Conservation (phyloP, 768 basidiomycete species). For the Tylopilus sp. region DNA sequence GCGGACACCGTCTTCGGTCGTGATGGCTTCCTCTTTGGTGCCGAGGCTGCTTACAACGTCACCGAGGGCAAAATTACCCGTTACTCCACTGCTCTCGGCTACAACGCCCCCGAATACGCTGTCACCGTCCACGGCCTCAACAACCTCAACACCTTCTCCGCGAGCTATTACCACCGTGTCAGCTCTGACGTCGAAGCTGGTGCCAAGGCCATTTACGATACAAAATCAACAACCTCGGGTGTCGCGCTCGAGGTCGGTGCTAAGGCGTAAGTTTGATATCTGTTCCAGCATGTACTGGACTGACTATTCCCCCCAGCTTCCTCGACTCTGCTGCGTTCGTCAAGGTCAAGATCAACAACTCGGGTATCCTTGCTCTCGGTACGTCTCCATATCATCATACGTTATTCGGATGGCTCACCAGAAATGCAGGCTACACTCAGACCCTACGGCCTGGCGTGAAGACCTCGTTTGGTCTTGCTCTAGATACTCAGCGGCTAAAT, state of each 20-base stretch:
- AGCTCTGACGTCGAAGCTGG: slow-evolving; percentile 89
- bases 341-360: slow-evolving; percentile 99
- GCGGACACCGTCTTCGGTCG: slow-evolving; percentile 94
- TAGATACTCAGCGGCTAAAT: slow-evolving; percentile 92
- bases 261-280: slow-evolving; percentile 67
- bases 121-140: slow-evolving; percentile 92
- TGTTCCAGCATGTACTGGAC: background rate
- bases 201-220: slow-evolving; percentile 95
- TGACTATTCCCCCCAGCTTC: slow-evolving; percentile 42
- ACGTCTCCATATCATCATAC: slow-evolving; percentile 11
- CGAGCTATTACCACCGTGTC: slow-evolving; percentile 98
- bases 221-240: slow-evolving; percentile 82
- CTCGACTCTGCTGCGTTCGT: slow-evolving; percentile 88
- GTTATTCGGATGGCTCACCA: slow-evolving; percentile 9
- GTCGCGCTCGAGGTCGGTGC: slow-evolving; percentile 93
- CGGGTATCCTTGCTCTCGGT: slow-evolving; percentile 86
- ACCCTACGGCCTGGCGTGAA: slow-evolving; percentile 90
- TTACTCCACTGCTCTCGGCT: slow-evolving; percentile 90
- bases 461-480: slow-evolving; percentile 88
- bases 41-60: slow-evolving; percentile 95
- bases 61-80: slow-evolving; percentile 88
- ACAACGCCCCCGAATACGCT: slow-evolving; percentile 94
- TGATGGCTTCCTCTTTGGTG: slow-evolving; percentile 96
- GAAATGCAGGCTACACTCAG: slow-evolving; percentile 77
- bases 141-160: slow-evolving; percentile 91